Conservation (phyloP, 768 basidiomycete genomes). For the Lyophyllum shimeji region DNA sequence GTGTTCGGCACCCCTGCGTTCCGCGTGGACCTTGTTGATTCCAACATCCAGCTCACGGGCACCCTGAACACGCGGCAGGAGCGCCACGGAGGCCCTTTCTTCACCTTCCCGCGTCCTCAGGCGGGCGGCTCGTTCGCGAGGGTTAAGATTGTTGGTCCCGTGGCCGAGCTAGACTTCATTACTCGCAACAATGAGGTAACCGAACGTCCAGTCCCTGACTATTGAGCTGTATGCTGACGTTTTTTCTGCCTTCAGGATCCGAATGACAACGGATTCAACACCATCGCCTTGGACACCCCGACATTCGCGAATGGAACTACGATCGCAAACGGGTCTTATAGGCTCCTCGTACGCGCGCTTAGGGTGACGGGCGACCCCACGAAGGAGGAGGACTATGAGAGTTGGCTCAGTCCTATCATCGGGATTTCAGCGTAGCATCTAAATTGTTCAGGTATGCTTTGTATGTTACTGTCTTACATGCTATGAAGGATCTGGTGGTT, state of each 20-base stretch:
- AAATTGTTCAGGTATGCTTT: not conserved
- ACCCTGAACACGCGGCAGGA: slow-evolving; percentile 34
- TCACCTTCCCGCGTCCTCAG: slow-evolving; percentile 38
- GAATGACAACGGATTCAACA: slow-evolving; percentile 28
- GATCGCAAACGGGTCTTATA: slow-evolving; percentile 43
- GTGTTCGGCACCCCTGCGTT: slow-evolving; percentile 49
- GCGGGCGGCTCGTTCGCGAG: slow-evolving; percentile 37
- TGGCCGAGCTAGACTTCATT: slow-evolving; percentile 46
- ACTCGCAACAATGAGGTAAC: slow-evolving; percentile 47
- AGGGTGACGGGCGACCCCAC: slow-evolving; percentile 41
- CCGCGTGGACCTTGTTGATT: slow-evolving; percentile 46
- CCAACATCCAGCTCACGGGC: slow-evolving; percentile 38
- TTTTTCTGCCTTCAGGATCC: slow-evolving; percentile 7
- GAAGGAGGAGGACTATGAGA: slow-evolving; percentile 45
- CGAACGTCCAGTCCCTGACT: not conserved
- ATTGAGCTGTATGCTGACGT: not conserved
- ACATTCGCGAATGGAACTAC: slow-evolving; percentile 44
- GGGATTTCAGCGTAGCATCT: slow-evolving; percentile 17
- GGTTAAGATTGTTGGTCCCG: slow-evolving; percentile 43
- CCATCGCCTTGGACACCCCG: slow-evolving; percentile 27
- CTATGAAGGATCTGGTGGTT: too few relatives aligned
- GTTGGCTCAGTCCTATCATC: slow-evolving; percentile 43
- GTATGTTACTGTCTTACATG: not conserved
- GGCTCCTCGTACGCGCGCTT: slow-evolving; percentile 38
- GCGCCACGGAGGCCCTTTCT: slow-evolving; percentile 23